Conservation (phyloP, 208 protist species). For the Balamuthia mandrillaris region DNA sequence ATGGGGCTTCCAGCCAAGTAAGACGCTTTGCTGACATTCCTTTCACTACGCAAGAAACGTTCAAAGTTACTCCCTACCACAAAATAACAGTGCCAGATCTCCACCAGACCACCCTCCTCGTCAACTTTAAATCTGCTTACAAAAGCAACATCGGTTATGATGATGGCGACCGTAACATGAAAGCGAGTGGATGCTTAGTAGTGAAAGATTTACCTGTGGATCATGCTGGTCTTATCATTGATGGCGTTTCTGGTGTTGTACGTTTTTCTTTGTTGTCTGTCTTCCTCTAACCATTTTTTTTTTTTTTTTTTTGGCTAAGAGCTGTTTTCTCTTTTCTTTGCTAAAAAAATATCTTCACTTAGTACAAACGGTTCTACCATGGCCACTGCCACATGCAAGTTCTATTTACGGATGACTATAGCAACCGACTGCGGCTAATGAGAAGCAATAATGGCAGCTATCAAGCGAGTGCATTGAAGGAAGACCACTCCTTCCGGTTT, state of each 20-base stretch:
- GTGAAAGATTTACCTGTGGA: not conserved
- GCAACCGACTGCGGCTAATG: no score
- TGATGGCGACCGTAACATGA: not conserved
- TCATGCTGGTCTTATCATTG: not conserved
- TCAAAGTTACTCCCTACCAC: not conserved
- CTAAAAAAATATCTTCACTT: no score
- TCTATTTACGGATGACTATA: not conserved
- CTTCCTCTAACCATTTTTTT: not conserved
- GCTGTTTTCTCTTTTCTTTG: no score
- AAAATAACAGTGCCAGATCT: not conserved
- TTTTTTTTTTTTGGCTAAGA: not conserved
- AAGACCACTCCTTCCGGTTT: no score
- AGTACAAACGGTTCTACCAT: not conserved
- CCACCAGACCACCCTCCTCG: not conserved
- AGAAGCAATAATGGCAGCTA: no score
- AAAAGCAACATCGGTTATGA: not conserved
- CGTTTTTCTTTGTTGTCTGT: not conserved
- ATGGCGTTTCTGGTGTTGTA: not conserved
- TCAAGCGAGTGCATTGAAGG: no score
- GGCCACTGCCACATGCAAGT: constrained; percentile 17
- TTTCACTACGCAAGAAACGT: not conserved
- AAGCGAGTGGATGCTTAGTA: not conserved
- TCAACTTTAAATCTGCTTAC: constrained; percentile 4
- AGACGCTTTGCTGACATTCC: not conserved
- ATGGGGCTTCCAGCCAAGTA: not conserved